These are phyloP conservation scores for Metschnikowia arizonensis DNA, from an alignment of 805 yeast genomes.

Conservation along the genomic window DNA sequence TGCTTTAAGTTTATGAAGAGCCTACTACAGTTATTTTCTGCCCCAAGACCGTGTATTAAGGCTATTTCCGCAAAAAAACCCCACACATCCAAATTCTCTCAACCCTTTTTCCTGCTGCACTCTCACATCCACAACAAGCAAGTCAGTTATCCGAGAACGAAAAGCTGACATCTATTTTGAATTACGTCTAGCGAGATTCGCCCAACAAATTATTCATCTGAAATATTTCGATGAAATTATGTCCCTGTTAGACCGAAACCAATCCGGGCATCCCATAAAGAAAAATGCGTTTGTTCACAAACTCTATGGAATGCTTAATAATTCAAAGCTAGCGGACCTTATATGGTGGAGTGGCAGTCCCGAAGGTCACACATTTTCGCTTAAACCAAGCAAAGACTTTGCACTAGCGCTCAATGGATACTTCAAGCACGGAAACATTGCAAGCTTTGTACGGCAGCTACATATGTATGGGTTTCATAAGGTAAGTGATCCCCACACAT, in stretches of 20 bases:
- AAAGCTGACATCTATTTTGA: background rate
- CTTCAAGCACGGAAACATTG: slow-evolving; percentile 91
- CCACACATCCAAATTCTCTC: background rate
- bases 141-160: background rate
- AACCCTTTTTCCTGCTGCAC: background rate
- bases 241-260: slow-evolving; percentile 12
- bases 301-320: slow-evolving; percentile 38
- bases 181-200: background rate
- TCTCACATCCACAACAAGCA: background rate
- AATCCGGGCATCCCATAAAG: slow-evolving; percentile 33
- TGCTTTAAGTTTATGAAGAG: slow-evolving; percentile 4
- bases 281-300: slow-evolving; percentile 58
- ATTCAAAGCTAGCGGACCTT: slow-evolving; percentile 30
- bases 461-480: slow-evolving; percentile 98
- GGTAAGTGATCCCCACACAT: slow-evolving; percentile 44
- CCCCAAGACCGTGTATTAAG: background rate
- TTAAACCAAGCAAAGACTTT: slow-evolving; percentile 62
- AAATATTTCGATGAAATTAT: background rate
- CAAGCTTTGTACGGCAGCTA: slow-evolving; percentile 87
- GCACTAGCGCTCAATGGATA: slow-evolving; percentile 60
- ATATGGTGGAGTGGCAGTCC: slow-evolving; percentile 45
- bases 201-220: background rate
- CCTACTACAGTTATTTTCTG: slow-evolving; percentile 1
- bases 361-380: slow-evolving; percentile 53
- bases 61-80: background rate